Conservation (phyloP, 768 basidiomycete genomes). For the Hericium coralloides region DNA sequence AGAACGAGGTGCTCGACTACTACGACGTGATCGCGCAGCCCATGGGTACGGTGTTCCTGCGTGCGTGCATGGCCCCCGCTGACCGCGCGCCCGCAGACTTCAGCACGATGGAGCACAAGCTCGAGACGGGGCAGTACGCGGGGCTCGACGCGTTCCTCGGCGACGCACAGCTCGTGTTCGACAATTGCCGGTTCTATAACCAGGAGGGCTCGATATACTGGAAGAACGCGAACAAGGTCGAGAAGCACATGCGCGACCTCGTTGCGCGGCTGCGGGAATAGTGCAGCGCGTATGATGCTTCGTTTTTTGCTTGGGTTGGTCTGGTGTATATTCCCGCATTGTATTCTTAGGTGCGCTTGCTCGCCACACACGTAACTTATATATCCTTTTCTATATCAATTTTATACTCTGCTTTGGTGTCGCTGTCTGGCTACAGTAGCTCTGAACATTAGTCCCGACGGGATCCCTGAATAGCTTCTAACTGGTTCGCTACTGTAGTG, state of each 20-base stretch:
- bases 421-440: too few relatives aligned
- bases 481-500: too few relatives aligned
- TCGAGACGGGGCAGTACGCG: slow-evolving; percentile 80
- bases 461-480: too few relatives aligned
- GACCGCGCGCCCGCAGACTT: slow-evolving; percentile 47
- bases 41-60: slow-evolving; percentile 61
- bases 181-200: slow-evolving; percentile 88
- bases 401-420: too few relatives aligned
- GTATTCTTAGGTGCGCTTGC: too few relatives aligned
- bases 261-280: slow-evolving; percentile 19
- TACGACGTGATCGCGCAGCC: slow-evolving; percentile 83
- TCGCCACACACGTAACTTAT: too few relatives aligned
- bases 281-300: background rate
- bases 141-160: slow-evolving; percentile 64
- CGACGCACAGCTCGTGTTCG: slow-evolving; percentile 79
- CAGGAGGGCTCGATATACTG: slow-evolving; percentile 71
- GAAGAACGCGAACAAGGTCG: slow-evolving; percentile 78
- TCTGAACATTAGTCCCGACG: too few relatives aligned
- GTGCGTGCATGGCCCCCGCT: background rate
- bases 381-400: too few relatives aligned
- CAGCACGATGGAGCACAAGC: slow-evolving; percentile 78
- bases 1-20: slow-evolving; percentile 78
- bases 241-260: slow-evolving; percentile 61
- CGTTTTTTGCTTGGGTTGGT: too few relatives aligned
- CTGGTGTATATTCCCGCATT: too few relatives aligned